Conservation (phyloP, 1,139 yeast genomes). For the Debaryomyces psychrophilus region DNA sequence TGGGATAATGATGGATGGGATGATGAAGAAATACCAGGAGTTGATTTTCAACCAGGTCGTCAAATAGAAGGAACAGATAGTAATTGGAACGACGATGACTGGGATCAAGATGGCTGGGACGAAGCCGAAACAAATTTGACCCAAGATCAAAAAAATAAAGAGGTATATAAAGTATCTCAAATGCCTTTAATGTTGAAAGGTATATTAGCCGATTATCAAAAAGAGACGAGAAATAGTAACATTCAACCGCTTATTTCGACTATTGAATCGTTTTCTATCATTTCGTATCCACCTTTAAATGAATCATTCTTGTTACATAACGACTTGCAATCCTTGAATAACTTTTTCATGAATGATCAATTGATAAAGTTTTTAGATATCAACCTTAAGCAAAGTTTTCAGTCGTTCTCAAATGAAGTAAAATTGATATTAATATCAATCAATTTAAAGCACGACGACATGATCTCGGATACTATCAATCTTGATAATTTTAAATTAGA, state of each 20-base stretch:
- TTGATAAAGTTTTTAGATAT: slow-evolving; percentile 23
- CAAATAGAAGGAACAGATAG: slow-evolving; percentile 11
- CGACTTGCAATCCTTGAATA: slow-evolving; percentile 35
- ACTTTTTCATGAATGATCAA: slow-evolving; percentile 18
- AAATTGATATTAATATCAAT: slow-evolving; percentile 21
- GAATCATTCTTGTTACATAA: slow-evolving; percentile 40
- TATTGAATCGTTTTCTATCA: slow-evolving; percentile 35
- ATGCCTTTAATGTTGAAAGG: slow-evolving; percentile 25
- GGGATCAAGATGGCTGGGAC: slow-evolving; percentile 16
- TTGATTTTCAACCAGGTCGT: not conserved
- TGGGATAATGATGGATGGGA: slow-evolving; percentile 13
- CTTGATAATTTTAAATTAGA: slow-evolving; percentile 24
- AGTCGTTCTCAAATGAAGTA: slow-evolving; percentile 26
- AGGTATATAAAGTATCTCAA: slow-evolving; percentile 19
- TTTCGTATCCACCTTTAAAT: slow-evolving; percentile 36
- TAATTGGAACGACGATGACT: slow-evolving; percentile 17
- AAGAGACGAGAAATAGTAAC: slow-evolving; percentile 11
- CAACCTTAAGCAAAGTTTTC: slow-evolving; percentile 27
- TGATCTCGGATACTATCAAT: slow-evolving; percentile 14
- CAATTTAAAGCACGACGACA: slow-evolving; percentile 21
- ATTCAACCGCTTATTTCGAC: slow-evolving; percentile 23
- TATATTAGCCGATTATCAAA: slow-evolving; percentile 26
- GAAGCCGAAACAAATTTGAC: slow-evolving; percentile 17
- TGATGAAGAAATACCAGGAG: slow-evolving; percentile 7
- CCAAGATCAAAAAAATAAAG: slow-evolving; percentile 16